A percentile compares a stretch with the other conserved stretches of the same genome.
Evolutionary conservation across 768 basidiomycete species (phyloP).

Genomic region (Rhizopogon vulgaris): DNA sequence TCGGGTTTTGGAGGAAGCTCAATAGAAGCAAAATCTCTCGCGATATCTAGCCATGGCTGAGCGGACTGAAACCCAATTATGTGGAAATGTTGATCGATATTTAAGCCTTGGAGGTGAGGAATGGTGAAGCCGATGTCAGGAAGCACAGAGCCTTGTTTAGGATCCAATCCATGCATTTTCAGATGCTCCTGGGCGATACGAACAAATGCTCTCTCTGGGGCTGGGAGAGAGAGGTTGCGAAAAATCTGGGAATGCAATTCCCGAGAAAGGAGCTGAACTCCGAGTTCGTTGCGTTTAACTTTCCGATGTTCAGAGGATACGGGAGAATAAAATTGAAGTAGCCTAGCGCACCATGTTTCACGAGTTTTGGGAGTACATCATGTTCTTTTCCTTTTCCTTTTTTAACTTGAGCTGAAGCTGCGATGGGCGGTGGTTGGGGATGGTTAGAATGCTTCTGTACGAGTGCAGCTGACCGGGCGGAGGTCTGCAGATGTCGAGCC

Average conservation of each 20-base stretch:
- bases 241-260: constrained; percentile 83
- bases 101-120: constrained; percentile 74
- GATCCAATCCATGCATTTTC: constrained; percentile 72
- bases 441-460: background rate
- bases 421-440: background rate
- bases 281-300: constrained; percentile 79
- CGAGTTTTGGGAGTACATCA: background rate
- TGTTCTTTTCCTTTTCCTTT: background rate
- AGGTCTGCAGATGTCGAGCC: constrained; percentile 5
- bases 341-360: constrained; percentile 6
- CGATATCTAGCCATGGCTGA: constrained; percentile 73
- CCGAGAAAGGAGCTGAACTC: constrained; percentile 89
- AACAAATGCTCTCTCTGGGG: constrained; percentile 54
- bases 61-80: constrained; percentile 62
- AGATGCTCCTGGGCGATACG: constrained; percentile 81
- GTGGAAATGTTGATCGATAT: constrained; percentile 86
- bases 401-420: background rate
- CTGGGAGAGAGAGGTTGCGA: constrained; percentile 55
- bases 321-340: background rate
- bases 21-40: constrained; percentile 47
- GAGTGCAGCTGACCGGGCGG: constrained; percentile 2
- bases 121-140: constrained; percentile 76
- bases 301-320: background rate
- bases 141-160: constrained; percentile 73
- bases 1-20: constrained; percentile 58